phyloP scores from a whole-genome alignment of 257 asterid species.

The Asclepias syriaca region DNA sequence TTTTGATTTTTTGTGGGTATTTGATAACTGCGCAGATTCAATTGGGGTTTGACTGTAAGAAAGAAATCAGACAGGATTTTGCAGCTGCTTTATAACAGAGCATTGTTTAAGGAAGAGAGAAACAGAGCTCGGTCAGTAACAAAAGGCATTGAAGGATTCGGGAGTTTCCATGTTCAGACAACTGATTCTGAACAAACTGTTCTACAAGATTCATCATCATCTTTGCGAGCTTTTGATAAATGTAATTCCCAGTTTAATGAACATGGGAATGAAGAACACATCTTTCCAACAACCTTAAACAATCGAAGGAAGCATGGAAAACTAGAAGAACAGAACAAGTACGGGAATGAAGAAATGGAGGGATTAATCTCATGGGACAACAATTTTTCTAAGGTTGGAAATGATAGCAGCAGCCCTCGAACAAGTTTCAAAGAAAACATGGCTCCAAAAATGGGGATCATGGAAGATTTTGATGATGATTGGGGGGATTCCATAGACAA shows the following conservation, averaged over 20 bases:
- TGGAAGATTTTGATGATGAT: slow-evolving; percentile 13
- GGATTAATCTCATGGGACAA: slow-evolving; percentile 7
- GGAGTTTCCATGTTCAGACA: slow-evolving; percentile 51
- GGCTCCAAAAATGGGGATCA: slow-evolving; percentile 29
- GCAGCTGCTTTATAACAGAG: slow-evolving; percentile 58
- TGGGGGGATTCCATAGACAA: slow-evolving; percentile 21
- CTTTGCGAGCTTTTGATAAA: slow-evolving; percentile 33
- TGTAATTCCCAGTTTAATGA: slow-evolving; percentile 53
- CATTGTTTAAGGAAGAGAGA: slow-evolving; percentile 68
- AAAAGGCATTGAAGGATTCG: slow-evolving; percentile 86
- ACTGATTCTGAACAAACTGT: slow-evolving; percentile 26
- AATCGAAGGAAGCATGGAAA: slow-evolving; percentile 17
- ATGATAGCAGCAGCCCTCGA: neutral
- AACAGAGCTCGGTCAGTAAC: slow-evolving; percentile 56
- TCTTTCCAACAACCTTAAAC: slow-evolving; percentile 13
- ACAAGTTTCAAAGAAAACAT: slow-evolving; percentile 42
- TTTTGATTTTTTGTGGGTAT: neutral
- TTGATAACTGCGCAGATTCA: slow-evolving; percentile 42
- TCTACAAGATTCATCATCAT: slow-evolving; percentile 32
- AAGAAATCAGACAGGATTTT: slow-evolving; percentile 61
- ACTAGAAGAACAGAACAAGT: neutral
- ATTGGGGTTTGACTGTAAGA: slow-evolving; percentile 76
- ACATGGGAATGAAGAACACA: slow-evolving; percentile 32
- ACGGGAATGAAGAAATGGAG: slow-evolving; percentile 15
- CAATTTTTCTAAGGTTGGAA: neutral